These are phyloP conservation scores for Jatropha multifida DNA, from an alignment of 441 rosid genomes.

Conservation along the genomic window DNA sequence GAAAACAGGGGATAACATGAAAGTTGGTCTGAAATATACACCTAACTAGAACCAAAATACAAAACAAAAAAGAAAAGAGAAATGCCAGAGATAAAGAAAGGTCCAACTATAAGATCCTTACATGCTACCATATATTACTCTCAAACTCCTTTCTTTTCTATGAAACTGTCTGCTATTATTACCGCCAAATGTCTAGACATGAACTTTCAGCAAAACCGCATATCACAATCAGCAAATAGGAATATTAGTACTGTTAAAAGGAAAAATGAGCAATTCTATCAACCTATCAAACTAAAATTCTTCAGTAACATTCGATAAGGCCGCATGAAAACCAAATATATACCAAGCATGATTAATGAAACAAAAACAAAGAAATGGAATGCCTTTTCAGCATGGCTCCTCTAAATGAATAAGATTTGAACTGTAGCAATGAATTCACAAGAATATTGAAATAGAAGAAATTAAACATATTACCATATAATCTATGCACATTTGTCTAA, in stretches of 20 bases:
- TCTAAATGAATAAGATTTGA: not conserved
- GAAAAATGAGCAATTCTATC: not conserved
- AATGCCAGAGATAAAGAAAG: not conserved
- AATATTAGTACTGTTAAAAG: not conserved
- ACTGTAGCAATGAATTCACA: not conserved
- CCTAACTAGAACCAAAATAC: not conserved
- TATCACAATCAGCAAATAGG: not conserved
- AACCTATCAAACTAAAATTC: not conserved
- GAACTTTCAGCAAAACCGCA: not conserved
- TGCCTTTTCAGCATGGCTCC: not conserved
- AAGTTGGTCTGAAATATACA: not conserved
- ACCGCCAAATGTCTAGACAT: not conserved
- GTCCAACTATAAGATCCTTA: not conserved
- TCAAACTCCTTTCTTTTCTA: not conserved
- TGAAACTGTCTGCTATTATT: not conserved
- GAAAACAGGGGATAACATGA: not conserved
- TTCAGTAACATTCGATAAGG: not conserved
- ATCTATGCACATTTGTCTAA: conserved; percentile 93
- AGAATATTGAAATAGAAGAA: conserved; percentile 7
- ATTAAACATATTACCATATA: conserved; percentile 68
- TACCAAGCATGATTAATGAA: not conserved
- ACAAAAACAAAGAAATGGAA: not conserved
- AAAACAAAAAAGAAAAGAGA: not conserved
- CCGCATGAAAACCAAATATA: not conserved
- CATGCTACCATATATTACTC: not conserved